phyloP scores from a whole-genome alignment of 164 flowering plant species.

The Akebia trifoliata region DNA sequence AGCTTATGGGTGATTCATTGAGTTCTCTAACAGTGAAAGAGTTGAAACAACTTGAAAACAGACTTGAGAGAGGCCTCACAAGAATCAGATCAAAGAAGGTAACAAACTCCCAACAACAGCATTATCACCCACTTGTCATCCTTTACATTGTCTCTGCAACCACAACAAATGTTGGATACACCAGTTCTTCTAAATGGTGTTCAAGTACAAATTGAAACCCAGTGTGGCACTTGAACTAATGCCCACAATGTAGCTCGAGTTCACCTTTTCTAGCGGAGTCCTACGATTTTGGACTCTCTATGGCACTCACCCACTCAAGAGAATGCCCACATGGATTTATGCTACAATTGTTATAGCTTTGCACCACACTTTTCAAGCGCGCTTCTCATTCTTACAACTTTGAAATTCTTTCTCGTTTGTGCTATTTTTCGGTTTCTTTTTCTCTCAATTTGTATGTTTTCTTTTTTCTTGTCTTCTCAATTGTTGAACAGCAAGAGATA shows the following conservation, averaged over 20 bases:
- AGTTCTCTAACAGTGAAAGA: conserved; percentile 60
- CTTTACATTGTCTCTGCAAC: neutral
- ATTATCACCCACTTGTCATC: neutral
- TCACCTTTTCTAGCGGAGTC: no score
- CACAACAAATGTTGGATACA: no score
- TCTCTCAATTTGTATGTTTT: neutral
- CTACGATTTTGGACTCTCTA: no score
- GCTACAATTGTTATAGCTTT: no score
- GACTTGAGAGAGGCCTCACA: conserved; percentile 71
- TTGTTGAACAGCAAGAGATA: conserved; percentile 65
- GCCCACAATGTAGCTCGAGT: no score
- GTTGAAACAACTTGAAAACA: conserved; percentile 71
- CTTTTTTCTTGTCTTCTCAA: neutral
- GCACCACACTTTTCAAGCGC: no score
- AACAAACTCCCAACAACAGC: neutral
- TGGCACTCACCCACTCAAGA: no score
- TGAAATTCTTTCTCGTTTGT: neutral
- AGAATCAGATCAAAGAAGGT: conserved; percentile 85
- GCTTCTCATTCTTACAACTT: neutral
- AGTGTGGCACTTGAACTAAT: no score
- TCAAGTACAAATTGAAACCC: neutral
- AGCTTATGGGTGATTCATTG: conserved; percentile 73
- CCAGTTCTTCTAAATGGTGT: neutral
- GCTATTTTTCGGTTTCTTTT: neutral
- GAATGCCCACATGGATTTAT: no score